Percentiles rank a stretch among this genome's conserved stretches.
These are phyloP conservation scores for Auricularia sp. DNA, from an alignment of 768 basidiomycete species.

Conservation along the genomic window DNA sequence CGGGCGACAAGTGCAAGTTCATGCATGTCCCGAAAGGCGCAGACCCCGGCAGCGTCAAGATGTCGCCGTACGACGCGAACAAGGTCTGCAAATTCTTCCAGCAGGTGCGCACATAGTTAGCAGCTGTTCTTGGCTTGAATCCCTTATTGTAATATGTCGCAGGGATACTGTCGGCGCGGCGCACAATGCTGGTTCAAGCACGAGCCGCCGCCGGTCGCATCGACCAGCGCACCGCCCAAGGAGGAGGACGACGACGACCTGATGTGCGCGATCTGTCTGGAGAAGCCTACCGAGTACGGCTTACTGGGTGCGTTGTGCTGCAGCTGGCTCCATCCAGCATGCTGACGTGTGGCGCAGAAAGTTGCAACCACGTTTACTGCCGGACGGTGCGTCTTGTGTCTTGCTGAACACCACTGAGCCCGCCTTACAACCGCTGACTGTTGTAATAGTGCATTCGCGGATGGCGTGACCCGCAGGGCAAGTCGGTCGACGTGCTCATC, in stretches of 20 bases:
- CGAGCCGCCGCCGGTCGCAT: slow-evolving; percentile 17
- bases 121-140: no score
- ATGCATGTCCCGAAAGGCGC: slow-evolving; percentile 39
- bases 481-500: slow-evolving; percentile 37
- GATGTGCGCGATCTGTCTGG: slow-evolving; percentile 64
- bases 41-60: slow-evolving; percentile 18
- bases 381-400: slow-evolving; percentile 36
- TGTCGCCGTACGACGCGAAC: slow-evolving; percentile 61
- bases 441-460: slow-evolving; percentile 56
- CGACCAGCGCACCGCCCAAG: slow-evolving; percentile 9
- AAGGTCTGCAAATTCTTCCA: slow-evolving; percentile 60
- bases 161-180: slow-evolving; percentile 64
- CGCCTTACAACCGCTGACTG: slow-evolving; percentile 4
- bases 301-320: slow-evolving; percentile 41
- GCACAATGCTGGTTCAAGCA: slow-evolving; percentile 72
- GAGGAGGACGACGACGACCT: slow-evolving; percentile 35
- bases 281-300: slow-evolving; percentile 59
- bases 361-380: slow-evolving; percentile 74
- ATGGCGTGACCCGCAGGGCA: slow-evolving; percentile 59
- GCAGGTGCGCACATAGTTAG: slow-evolving; percentile 30
- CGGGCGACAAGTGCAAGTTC: slow-evolving; percentile 65
- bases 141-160: no score
- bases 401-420: neutral
- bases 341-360: slow-evolving; percentile 30
- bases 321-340: neutral